A percentile compares a stretch with the other conserved stretches of the same genome.
These are phyloP conservation scores for Rhododendron molle DNA, from an alignment of 148 eudicot genomes.

Conservation along the genomic window DNA sequence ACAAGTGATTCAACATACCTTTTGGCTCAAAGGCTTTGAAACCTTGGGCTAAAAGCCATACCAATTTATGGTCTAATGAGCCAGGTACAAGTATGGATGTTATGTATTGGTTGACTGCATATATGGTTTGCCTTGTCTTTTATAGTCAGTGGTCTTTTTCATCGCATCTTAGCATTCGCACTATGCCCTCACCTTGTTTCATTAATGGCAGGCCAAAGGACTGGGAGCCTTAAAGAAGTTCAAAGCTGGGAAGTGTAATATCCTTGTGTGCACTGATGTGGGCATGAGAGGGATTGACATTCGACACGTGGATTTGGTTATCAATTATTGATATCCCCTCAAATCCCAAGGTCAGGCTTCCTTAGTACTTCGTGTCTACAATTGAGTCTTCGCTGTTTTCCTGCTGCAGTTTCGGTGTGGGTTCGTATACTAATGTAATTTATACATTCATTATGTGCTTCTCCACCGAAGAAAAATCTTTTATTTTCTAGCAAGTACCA, in stretches of 20 bases:
- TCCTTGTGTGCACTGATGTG: constrained; percentile 78
- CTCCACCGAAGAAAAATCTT: neutral
- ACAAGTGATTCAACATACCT: constrained; percentile 70
- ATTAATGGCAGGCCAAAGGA: constrained; percentile 54
- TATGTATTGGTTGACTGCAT: neutral
- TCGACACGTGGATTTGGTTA: constrained; percentile 83
- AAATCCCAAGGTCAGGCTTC: constrained; percentile 60
- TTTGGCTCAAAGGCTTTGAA: constrained; percentile 68
- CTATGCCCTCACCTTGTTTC: neutral
- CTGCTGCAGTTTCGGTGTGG: neutral
- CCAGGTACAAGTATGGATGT: constrained; percentile 40
- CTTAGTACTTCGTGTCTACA: neutral
- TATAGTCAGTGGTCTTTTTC: neutral
- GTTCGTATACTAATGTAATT: neutral
- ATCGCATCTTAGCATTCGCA: neutral
- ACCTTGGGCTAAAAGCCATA: constrained; percentile 76
- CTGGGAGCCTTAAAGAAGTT: constrained; percentile 82
- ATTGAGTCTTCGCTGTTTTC: neutral
- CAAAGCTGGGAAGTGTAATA: constrained; percentile 82
- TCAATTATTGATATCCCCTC: constrained; percentile 76
- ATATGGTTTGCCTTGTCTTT: neutral
- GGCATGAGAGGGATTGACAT: constrained; percentile 93
- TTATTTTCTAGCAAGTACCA: too few relatives aligned
- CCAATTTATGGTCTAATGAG: constrained; percentile 81
- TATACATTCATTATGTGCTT: neutral